Percentiles rank a stretch among this genome's conserved stretches.
Evolutionary conservation across 371 early-diverging fungal genomes (phyloP).

Genomic region (Polyrhizophydium stewartii): DNA sequence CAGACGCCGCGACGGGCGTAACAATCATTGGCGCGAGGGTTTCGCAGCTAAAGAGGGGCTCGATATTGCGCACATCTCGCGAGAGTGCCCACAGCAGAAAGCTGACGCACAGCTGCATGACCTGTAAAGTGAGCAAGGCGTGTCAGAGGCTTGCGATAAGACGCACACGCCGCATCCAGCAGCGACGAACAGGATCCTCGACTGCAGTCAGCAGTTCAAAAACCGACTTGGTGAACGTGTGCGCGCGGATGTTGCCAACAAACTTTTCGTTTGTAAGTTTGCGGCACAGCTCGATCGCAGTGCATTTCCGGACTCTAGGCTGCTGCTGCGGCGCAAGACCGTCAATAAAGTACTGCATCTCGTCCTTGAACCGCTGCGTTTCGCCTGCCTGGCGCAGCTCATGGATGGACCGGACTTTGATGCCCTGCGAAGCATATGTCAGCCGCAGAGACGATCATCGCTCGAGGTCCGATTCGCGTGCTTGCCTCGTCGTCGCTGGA

Average conservation of each 20-base stretch:
- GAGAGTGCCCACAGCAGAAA: constrained; percentile 10
- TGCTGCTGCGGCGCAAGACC: constrained; percentile 35
- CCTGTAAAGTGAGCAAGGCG: constrained; percentile 5
- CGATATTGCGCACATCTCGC: constrained; percentile 15
- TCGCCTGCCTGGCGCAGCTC: constrained; percentile 55
- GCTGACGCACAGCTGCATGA: constrained; percentile 7
- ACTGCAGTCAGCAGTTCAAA: constrained; percentile 8
- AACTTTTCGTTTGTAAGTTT: constrained; percentile 20
- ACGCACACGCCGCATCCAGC: too few relatives aligned
- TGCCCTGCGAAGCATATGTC: constrained; percentile 17
- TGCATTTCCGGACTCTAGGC: constrained; percentile 20
- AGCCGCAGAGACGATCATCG: too few relatives aligned
- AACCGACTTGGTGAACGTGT: constrained; percentile 19
- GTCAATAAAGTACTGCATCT: constrained; percentile 50
- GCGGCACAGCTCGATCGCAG: constrained; percentile 21
- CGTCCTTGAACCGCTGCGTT: constrained; percentile 49
- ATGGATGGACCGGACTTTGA: constrained; percentile 31
- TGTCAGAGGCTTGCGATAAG: neutral
- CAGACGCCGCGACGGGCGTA: neutral
- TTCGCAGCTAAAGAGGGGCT: constrained; percentile 5
- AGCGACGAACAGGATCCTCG: constrained; percentile 11
- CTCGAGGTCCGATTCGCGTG: neutral
- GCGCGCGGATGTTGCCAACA: constrained; percentile 25
- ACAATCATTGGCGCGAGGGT: constrained; percentile 4
- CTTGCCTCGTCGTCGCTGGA: neutral